Conservation (phyloP, 2,329 filamentous ascomycete species). For the Boeremia exigua region DNA sequence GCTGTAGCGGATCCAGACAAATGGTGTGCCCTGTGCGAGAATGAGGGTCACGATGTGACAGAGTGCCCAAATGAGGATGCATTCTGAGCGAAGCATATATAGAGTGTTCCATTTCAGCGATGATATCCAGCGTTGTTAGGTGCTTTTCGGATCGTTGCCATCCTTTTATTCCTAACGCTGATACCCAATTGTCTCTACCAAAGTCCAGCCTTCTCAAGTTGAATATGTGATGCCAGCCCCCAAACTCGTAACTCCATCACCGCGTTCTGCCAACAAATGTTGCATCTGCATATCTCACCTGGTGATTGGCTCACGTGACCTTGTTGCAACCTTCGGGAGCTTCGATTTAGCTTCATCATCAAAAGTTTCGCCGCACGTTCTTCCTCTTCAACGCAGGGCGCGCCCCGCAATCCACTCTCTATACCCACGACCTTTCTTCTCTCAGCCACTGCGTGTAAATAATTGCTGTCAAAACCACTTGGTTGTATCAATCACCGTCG, state of each 20-base stretch:
- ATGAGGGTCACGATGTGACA: conserved; percentile 94
- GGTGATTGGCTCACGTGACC: conserved; percentile 3
- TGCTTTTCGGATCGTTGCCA: not conserved
- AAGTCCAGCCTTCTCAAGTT: no score
- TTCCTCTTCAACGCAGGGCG: conserved; percentile 30
- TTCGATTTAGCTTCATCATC: conserved; percentile 10
- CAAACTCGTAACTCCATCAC: not conserved
- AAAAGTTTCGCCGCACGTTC: conserved; percentile 25
- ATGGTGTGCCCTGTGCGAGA: conserved; percentile 97
- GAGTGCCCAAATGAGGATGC: conserved; percentile 92
- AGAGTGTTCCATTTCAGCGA: conserved; percentile 4
- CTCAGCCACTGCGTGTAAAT: conserved; percentile 18
- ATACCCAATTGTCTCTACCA: conserved; percentile 8
- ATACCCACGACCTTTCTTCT: conserved; percentile 12
- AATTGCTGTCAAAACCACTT: conserved; percentile 8
- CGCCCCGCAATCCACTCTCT: conserved; percentile 28
- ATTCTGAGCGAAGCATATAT: conserved; percentile 42
- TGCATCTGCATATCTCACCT: not conserved
- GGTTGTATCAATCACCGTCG: conserved; percentile 7
- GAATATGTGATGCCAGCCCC: not conserved
- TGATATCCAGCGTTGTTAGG: conserved; percentile 11
- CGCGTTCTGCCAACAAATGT: not conserved
- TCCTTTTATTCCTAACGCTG: conserved; percentile 11
- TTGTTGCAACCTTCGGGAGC: conserved; percentile 1
- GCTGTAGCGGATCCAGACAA: conserved; percentile 71